These are phyloP conservation scores for Phytomonas francai DNA, from an alignment of 208 protist genomes.

Conservation along the genomic window DNA sequence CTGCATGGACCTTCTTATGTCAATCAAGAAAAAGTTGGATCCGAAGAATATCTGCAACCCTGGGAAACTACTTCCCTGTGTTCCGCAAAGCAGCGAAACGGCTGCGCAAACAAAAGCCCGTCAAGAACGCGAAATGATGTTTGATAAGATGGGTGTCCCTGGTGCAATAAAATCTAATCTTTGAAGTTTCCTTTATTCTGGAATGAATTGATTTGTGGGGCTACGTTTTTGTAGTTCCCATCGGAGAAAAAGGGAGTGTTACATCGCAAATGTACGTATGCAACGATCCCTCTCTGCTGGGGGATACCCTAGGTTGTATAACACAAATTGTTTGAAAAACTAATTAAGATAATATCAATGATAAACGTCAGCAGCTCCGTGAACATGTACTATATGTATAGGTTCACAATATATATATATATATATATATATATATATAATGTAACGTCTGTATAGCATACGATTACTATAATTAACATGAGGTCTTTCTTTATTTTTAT, in stretches of 20 bases:
- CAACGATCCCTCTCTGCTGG: background rate
- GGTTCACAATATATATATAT: background rate
- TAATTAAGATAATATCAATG: background rate
- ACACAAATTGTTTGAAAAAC: background rate
- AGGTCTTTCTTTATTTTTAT: background rate
- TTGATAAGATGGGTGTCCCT: constrained; percentile 87
- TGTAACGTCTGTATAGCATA: background rate
- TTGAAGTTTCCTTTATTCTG: constrained; percentile 8
- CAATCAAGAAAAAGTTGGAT: constrained; percentile 77
- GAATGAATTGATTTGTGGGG: background rate
- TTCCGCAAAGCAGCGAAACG: constrained; percentile 31
- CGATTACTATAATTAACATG: background rate
- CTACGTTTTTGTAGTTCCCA: background rate
- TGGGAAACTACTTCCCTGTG: constrained; percentile 79
- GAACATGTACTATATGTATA: background rate
- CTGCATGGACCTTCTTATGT: constrained; percentile 56
- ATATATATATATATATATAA: background rate
- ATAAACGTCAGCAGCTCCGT: background rate
- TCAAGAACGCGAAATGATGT: constrained; percentile 76
- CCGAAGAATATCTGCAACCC: constrained; percentile 90
- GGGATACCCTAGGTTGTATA: background rate
- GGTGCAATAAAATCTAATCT: constrained; percentile 43
- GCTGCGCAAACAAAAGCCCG: constrained; percentile 23
- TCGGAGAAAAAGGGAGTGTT: background rate
- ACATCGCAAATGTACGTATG: background rate